Evolutionary conservation across 2,329 filamentous ascomycete species (phyloP), one percentile per base, ranked within the genome.

Genomic region (Apiospora marii): DNA sequence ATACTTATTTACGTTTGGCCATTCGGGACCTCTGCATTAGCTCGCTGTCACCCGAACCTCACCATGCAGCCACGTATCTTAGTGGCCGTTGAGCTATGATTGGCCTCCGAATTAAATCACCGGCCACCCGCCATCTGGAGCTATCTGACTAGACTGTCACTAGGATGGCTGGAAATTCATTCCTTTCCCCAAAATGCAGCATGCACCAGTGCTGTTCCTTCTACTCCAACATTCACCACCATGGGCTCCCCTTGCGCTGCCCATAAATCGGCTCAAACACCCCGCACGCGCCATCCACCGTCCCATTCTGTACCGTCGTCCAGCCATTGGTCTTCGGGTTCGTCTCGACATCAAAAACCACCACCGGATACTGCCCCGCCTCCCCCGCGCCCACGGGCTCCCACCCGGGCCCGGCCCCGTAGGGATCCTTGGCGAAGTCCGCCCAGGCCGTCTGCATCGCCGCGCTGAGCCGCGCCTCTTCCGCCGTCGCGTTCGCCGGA

Each of bases 391-490:
- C 41, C 30, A 37, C 61, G 4, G 24, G 4, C 12, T 34, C 34
- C 71, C 73, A 72, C 1, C 74, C 73, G 6, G 71, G 74, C 8
- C 73, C 71, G 1, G 19, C 34, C 8, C 53, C 68, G 58, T 41
- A 64, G n/a, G 73, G 73, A 34, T 71, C 44, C 34, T 74, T 72
- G 24, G 73, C 73, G 41, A 74, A 74, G 22, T 72, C 49, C 1
- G 72, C 70, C 81, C 81, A 82, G 1, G 80, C 78, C 4, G 73
- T 74, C 51, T 77, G 75, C 77, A 82, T 80, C 49, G 75, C 73
- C 8, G 34, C 46, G 12, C 76, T 75, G 27, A 79, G 72, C 46
- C 74, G 34, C 6, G 68, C 72, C 67, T 81, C 75, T 3, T 70
- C 41, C 0, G 72, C 53, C 2, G 75, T 76, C 46, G 77, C 78